phyloP scores from a whole-genome alignment of 2,329 filamentous ascomycete species.

The Seiridium unicorne region DNA sequence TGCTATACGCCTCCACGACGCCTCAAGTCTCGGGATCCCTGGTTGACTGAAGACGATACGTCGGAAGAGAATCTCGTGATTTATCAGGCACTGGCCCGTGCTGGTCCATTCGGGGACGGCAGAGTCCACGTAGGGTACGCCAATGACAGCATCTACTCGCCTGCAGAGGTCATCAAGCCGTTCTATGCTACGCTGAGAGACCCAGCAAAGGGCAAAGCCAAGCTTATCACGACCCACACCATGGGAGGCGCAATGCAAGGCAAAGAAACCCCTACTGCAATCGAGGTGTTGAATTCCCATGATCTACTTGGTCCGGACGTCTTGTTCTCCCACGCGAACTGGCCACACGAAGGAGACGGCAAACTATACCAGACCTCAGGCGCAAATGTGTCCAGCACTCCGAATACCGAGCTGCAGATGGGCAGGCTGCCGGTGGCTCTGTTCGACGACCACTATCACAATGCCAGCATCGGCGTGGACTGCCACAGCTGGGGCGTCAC shows the following conservation, averaged over 20 bases:
- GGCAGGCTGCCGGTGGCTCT: conserved; percentile 35
- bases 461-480: conserved; percentile 31
- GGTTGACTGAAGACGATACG: conserved; percentile 20
- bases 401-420: conserved; percentile 51
- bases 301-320: conserved; percentile 39
- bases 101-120: conserved; percentile 27
- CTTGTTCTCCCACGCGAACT: conserved; percentile 38
- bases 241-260: conserved; percentile 14
- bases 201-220: conserved; percentile 25
- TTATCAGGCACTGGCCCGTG: conserved; percentile 30
- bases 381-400: conserved; percentile 40
- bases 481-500: conserved; percentile 29
- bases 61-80: conserved; percentile 34
- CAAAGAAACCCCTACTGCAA: conserved; percentile 10
- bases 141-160: conserved; percentile 39
- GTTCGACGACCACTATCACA: conserved; percentile 22
- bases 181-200: conserved; percentile 35
- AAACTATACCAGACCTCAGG: conserved; percentile 30
- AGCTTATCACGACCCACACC: conserved; percentile 40
- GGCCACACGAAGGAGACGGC: conserved; percentile 30
- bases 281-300: conserved; percentile 27
- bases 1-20: conserved; percentile 35
- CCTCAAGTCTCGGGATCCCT: conserved; percentile 27
- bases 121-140: conserved; percentile 40
- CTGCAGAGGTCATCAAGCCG: conserved; percentile 31